phyloP scores from a whole-genome alignment of 129 eudicot genomes.

The Chrysanthemum seticuspe region DNA sequence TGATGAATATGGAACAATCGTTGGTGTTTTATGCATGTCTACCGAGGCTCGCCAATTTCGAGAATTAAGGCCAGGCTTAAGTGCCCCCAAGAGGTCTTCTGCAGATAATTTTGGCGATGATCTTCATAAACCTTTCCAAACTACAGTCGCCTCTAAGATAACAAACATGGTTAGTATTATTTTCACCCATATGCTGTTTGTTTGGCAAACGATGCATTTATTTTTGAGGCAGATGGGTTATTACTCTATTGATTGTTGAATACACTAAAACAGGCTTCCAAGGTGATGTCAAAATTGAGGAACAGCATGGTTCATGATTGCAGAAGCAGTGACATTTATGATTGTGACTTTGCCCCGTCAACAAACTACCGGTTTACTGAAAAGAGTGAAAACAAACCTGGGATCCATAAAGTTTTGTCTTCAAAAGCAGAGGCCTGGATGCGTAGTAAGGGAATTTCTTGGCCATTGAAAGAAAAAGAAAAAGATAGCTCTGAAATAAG shows the following conservation, averaged over 20 bases:
- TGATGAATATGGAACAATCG: constrained; percentile 47
- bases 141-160: constrained; percentile 61
- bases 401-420: constrained; percentile 47
- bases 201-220: no score
- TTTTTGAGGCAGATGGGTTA: no score
- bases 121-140: constrained; percentile 54
- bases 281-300: constrained; percentile 62
- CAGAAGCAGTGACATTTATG: constrained; percentile 35
- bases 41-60: constrained; percentile 52
- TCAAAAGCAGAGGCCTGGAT: constrained; percentile 80
- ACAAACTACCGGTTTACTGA: background rate
- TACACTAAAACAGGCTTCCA: constrained; percentile 46
- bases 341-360: background rate
- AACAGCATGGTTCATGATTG: constrained; percentile 38
- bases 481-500: no score
- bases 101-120: constrained; percentile 49
- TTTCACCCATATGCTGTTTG: no score
- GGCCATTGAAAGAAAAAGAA: constrained; percentile 4
- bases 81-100: constrained; percentile 26
- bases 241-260: background rate
- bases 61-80: constrained; percentile 23
- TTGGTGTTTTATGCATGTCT: constrained; percentile 56
- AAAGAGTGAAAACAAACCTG: constrained; percentile 42
- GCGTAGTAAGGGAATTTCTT: constrained; percentile 5
- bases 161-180: constrained; percentile 54